Base-by-base conservation (phyloP, 2,329 filamentous ascomycete species). In the Ambrosiella beaveri region DNA sequence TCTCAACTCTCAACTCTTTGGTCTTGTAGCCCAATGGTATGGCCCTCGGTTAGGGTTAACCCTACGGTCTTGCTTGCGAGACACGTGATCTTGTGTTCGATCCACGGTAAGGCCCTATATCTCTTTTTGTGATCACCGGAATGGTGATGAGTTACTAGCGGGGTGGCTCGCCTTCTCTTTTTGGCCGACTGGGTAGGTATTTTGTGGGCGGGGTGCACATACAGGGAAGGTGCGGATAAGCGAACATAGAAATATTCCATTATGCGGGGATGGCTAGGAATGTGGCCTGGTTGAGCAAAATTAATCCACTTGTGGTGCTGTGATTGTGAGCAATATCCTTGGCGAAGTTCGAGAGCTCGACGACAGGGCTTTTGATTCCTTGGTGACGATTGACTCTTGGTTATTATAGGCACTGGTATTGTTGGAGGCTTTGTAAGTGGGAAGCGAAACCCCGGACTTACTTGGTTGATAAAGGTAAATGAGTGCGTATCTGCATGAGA, bases 11-110 rank as follows among this genome's bases (percentile, higher is more conserved):
- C 37, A 40, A 56, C 39, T 45, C 52, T 37, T 54, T 56, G 72
- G 71, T 72, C 71, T 72, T 71, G 69, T 80, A 76, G 77, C 79
- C 77, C 80, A 80, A 78, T 76, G 79, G 78, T 81, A 82, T 81
- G 78, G 81, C 82, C 81, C 78, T 80, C 77, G 78, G 79, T 81
- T 81, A 82, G 79, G 79, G 79, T 68, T 58, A 62, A 70, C 68
- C 69, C 69, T 67, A 63, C 52, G 67, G 58, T 54, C 57, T 44
- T n/a, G 57, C 58, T 60, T 63, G 63, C 62, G 62, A 62, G 63
- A 64, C 3, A 4, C 5, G 27, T 4, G 62, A 62, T 62, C 63
- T 62, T 60, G 63, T 59, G 63, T 64, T 64, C 63, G 59, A 64
- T 63, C 62, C 62, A 58, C 63, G 63, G 63, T 51, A 61, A 60